Evolutionary conservation across 441 rosid genomes (phyloP).

Genomic region (Populus hybrid): DNA sequence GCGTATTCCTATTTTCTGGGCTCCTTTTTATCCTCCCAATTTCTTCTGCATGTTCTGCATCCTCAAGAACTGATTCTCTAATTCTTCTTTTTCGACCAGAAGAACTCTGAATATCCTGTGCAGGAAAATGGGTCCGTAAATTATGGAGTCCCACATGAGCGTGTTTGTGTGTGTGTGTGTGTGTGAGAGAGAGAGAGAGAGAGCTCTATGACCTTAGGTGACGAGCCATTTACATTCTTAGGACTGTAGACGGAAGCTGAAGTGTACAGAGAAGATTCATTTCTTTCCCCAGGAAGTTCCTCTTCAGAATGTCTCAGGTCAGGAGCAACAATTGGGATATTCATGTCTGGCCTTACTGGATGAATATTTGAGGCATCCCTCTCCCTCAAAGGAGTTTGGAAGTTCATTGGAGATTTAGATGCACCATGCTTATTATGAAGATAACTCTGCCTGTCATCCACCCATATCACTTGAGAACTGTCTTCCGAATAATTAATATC

Average conservation of each 20-base stretch:
- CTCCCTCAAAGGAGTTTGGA: constrained; percentile 24
- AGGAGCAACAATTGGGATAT: constrained; percentile 19
- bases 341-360: constrained; percentile 27
- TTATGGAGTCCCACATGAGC: constrained; percentile 12
- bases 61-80: constrained; percentile 35
- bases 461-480: constrained; percentile 14
- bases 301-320: constrained; percentile 25
- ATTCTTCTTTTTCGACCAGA: constrained; percentile 55
- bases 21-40: constrained; percentile 27
- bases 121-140: constrained; percentile 22
- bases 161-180: constrained; percentile 17
- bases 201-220: constrained; percentile 37
- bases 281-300: constrained; percentile 31
- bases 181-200: constrained; percentile 5
- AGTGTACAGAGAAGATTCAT: constrained; percentile 31
- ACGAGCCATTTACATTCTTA: constrained; percentile 24
- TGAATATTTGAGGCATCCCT: constrained; percentile 16
- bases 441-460: constrained; percentile 23
- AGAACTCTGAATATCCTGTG: constrained; percentile 33
- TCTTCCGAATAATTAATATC: constrained; percentile 18
- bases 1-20: constrained; percentile 34
- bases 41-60: constrained; percentile 34
- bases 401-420: constrained; percentile 19
- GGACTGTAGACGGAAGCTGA: constrained; percentile 32
- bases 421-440: constrained; percentile 19